Evolutionary conservation across 306 rosid genomes (phyloP).

Genomic region (Cicer cuneatum): DNA sequence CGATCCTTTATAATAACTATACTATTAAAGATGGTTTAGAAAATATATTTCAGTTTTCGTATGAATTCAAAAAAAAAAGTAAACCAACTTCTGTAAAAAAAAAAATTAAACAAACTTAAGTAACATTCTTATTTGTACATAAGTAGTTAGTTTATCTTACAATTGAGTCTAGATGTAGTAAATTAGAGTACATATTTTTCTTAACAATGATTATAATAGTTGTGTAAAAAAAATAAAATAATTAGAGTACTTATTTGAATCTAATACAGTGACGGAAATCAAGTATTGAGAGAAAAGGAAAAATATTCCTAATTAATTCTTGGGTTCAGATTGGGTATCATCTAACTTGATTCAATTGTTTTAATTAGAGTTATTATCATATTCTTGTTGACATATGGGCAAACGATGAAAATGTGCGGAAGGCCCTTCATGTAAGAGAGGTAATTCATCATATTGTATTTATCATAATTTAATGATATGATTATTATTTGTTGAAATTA

Average conservation of each 20-base stretch:
- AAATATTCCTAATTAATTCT: background rate
- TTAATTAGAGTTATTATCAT: conserved; percentile 42
- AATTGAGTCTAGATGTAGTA: no score
- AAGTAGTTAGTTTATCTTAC: no score
- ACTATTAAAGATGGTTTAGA: no score
- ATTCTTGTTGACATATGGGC: conserved; percentile 48
- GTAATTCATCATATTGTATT: conserved; percentile 40
- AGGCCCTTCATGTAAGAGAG: conserved; percentile 48
- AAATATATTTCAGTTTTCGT: no score
- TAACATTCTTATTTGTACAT: no score
- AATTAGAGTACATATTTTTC: no score
- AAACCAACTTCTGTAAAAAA: no score
- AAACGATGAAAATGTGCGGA: conserved; percentile 50
- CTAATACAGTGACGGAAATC: background rate
- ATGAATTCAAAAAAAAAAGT: no score
- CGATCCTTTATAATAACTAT: no score
- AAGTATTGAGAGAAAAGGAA: background rate
- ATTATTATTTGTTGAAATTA: background rate
- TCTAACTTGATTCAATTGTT: conserved; percentile 4
- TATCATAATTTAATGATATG: background rate
- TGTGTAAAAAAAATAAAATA: no score
- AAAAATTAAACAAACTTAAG: no score
- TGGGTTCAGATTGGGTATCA: background rate
- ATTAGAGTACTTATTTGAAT: background rate
- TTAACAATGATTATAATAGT: no score